Evolutionary conservation across 2,329 filamentous ascomycete species (phyloP).

Genomic region (Saccharata proteae): DNA sequence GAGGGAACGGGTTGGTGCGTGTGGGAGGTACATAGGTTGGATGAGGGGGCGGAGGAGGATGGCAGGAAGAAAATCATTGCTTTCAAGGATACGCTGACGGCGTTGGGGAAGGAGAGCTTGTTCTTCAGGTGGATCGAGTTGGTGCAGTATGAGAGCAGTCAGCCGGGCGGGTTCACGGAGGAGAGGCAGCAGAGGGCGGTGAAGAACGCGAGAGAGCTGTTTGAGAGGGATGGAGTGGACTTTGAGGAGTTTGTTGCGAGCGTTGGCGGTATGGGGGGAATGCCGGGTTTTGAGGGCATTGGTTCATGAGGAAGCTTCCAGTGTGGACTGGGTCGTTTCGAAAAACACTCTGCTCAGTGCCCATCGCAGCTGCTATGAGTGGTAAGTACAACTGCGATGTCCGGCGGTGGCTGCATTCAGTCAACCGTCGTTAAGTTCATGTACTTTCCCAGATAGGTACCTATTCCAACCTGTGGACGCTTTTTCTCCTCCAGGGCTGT

Average conservation of each 20-base stretch:
- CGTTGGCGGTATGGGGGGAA: slow-evolving; percentile 48
- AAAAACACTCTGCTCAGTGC: too few relatives aligned
- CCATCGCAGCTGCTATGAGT: too few relatives aligned
- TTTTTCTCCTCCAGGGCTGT: too few relatives aligned
- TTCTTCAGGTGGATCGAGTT: slow-evolving; percentile 92
- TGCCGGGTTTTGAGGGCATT: slow-evolving; percentile 38
- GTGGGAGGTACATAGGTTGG: slow-evolving; percentile 47
- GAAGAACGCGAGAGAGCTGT: slow-evolving; percentile 61
- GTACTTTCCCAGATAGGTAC: too few relatives aligned
- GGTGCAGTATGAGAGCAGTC: slow-evolving; percentile 73
- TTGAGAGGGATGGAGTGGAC: slow-evolving; percentile 62
- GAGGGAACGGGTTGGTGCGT: slow-evolving; percentile 45
- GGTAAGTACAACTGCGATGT: too few relatives aligned
- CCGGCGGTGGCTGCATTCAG: too few relatives aligned
- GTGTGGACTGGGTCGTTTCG: too few relatives aligned
- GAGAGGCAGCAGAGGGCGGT: slow-evolving; percentile 63
- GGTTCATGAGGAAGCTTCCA: not conserved
- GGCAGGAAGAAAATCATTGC: slow-evolving; percentile 62
- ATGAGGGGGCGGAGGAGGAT: slow-evolving; percentile 44
- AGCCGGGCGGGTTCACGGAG: slow-evolving; percentile 64
- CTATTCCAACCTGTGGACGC: too few relatives aligned
- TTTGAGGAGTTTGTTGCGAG: slow-evolving; percentile 72
- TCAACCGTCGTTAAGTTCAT: too few relatives aligned
- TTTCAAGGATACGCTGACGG: slow-evolving; percentile 64
- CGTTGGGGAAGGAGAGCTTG: slow-evolving; percentile 71